phyloP scores from a whole-genome alignment of 139 green algal species.

The Picochlorum sp. region DNA sequence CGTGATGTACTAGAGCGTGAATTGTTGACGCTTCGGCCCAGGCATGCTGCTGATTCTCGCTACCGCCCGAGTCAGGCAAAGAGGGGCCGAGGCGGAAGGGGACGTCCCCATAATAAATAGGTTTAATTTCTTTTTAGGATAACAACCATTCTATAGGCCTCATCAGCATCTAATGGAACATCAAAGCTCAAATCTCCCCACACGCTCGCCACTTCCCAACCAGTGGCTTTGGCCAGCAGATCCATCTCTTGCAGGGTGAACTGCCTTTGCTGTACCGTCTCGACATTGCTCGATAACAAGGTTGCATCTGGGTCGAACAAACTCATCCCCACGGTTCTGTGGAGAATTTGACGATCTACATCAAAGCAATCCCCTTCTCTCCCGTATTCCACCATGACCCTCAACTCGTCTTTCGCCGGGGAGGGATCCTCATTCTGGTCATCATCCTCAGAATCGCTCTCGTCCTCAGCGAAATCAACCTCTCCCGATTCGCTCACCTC shows the following conservation, averaged over 20 bases:
- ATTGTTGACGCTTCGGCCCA: too few relatives aligned
- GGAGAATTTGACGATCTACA: constrained; percentile 17
- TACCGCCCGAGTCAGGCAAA: too few relatives aligned
- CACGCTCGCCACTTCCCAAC: constrained; percentile 15
- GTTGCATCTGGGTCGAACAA: constrained; percentile 13
- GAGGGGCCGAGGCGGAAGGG: not conserved
- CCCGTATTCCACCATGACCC: constrained; percentile 33
- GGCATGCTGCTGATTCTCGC: too few relatives aligned
- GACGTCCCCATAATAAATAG: not conserved
- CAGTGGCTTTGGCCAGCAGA: constrained; percentile 12
- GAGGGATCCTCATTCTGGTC: not conserved
- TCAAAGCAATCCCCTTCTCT: constrained; percentile 30
- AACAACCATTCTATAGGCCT: constrained; percentile 23
- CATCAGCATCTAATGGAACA: constrained; percentile 14
- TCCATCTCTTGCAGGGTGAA: constrained; percentile 27
- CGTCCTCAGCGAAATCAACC: constrained; percentile 8
- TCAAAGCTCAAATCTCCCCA: constrained; percentile 19
- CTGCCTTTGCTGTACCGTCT: constrained; percentile 17
- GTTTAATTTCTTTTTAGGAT: constrained; percentile 1
- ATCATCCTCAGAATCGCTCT: not conserved
- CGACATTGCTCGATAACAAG: constrained; percentile 15
- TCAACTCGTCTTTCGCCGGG: not conserved
- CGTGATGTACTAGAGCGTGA: not conserved
- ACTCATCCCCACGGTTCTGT: constrained; percentile 26
- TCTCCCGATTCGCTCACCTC: constrained; percentile 10